A percentile compares a stretch with the other conserved stretches of the same genome.
These are phyloP conservation scores for Iodosphaeria phyllophila DNA, from an alignment of 2,329 filamentous ascomycete genomes.

Conservation along the genomic window DNA sequence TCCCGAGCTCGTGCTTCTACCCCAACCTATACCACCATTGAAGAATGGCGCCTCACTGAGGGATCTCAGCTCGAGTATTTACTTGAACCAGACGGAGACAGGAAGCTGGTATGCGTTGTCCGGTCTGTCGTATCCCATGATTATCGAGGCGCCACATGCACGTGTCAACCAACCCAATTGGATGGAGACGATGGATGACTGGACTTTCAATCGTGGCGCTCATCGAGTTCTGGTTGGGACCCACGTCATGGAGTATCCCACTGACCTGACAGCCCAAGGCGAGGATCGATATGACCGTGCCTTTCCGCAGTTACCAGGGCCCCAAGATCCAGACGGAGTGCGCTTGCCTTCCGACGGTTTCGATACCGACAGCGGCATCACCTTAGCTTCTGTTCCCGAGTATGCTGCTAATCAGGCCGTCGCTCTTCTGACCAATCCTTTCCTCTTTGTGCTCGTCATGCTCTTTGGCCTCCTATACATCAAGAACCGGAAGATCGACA, in stretches of 20 bases:
- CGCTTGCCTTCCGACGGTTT: too few relatives aligned
- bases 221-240: conserved; percentile 51
- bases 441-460: conserved; percentile 24
- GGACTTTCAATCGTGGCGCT: too few relatives aligned
- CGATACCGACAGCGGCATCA: too few relatives aligned
- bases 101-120: conserved; percentile 93
- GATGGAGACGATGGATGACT: too few relatives aligned
- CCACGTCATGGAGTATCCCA: conserved; percentile 42
- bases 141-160: conserved; percentile 44
- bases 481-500: conserved; percentile 10
- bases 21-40: conserved; percentile 56
- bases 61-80: conserved; percentile 47
- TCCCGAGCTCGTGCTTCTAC: conserved; percentile 64
- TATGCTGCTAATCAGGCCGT: conserved; percentile 28
- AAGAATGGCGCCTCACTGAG: conserved; percentile 28
- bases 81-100: conserved; percentile 70
- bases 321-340: too few relatives aligned
- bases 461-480: conserved; percentile 18
- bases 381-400: conserved; percentile 29
- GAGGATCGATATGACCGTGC: too few relatives aligned
- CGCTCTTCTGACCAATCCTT: conserved; percentile 37
- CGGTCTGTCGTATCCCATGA: conserved; percentile 67
- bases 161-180: conserved; percentile 25
- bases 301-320: too few relatives aligned
- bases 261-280: too few relatives aligned